A percentile compares a stretch with the other conserved stretches of the same genome.
Evolutionary conservation across 208 protist species (phyloP).

Genomic region (Naegleria lovaniensis): DNA sequence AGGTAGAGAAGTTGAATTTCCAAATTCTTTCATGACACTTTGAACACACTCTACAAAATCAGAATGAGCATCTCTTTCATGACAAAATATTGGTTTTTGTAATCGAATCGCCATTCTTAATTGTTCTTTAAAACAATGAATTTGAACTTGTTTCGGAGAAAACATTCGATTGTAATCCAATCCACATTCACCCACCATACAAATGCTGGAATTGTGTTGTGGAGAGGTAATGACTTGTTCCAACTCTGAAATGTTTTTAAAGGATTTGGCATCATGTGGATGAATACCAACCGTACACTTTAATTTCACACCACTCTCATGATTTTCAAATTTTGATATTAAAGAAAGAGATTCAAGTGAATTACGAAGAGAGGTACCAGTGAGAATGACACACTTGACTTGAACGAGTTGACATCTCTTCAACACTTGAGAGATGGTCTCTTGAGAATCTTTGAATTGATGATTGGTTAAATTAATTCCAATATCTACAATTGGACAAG

Average conservation of each 20-base stretch:
- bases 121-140: constrained; percentile 18
- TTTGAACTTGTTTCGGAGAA: constrained; percentile 20
- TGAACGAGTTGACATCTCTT: constrained; percentile 1
- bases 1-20: not conserved
- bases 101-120: constrained; percentile 2
- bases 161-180: constrained; percentile 35
- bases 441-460: not conserved
- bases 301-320: not conserved
- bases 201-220: not conserved
- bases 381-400: constrained; percentile 30
- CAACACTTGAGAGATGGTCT: not conserved
- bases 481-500: constrained; percentile 30
- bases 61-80: constrained; percentile 32
- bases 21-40: not conserved
- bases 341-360: not conserved
- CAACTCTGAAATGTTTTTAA: not conserved
- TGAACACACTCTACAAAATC: not conserved
- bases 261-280: constrained; percentile 27
- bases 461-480: constrained; percentile 28
- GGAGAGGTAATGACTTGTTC: not conserved
- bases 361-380: constrained; percentile 13
- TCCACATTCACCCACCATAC: constrained; percentile 29
- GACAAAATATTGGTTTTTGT: constrained; percentile 30
- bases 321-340: not conserved
- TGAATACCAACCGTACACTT: constrained; percentile 31